Conservation (phyloP, 2,329 filamentous ascomycete genomes). For the Polychaeton citri region DNA sequence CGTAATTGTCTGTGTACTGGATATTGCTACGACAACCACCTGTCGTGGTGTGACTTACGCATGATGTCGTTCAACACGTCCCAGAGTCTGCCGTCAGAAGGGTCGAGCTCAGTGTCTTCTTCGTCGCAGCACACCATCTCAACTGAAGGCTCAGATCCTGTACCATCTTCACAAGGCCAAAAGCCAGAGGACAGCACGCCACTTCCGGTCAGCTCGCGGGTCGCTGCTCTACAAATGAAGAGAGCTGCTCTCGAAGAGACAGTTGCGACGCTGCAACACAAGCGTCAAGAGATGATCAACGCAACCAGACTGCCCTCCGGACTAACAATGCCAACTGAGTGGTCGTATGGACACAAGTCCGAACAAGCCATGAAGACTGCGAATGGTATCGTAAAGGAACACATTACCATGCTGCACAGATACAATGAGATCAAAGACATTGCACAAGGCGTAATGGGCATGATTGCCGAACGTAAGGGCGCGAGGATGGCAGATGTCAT, state of each 20-base stretch:
- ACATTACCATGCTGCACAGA: constrained; percentile 52
- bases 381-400: constrained; percentile 42
- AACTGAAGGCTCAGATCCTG: not conserved
- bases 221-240: constrained; percentile 10
- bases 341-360: constrained; percentile 12
- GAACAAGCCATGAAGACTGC: constrained; percentile 28
- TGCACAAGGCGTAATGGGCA: constrained; percentile 50
- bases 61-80: too few species aligned
- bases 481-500: constrained; percentile 38
- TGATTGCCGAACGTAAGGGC: constrained; percentile 53
- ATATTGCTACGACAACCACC: too few species aligned
- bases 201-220: constrained; percentile 2
- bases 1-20: too few species aligned
- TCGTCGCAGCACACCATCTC: not conserved
- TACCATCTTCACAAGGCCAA: not conserved
- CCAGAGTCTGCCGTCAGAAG: too few species aligned
- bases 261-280: constrained; percentile 31
- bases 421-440: constrained; percentile 63
- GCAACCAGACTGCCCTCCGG: constrained; percentile 13
- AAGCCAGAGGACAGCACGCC: constrained; percentile 5
- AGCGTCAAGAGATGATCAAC: constrained; percentile 25
- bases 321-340: constrained; percentile 12
- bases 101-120: not conserved
- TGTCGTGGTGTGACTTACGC: too few species aligned
- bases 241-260: constrained; percentile 33